A percentile compares a stretch with the other conserved stretches of the same genome.
phyloP scores from a whole-genome alignment of 768 basidiomycete species.

The Hemileccinum rubropunctum region DNA sequence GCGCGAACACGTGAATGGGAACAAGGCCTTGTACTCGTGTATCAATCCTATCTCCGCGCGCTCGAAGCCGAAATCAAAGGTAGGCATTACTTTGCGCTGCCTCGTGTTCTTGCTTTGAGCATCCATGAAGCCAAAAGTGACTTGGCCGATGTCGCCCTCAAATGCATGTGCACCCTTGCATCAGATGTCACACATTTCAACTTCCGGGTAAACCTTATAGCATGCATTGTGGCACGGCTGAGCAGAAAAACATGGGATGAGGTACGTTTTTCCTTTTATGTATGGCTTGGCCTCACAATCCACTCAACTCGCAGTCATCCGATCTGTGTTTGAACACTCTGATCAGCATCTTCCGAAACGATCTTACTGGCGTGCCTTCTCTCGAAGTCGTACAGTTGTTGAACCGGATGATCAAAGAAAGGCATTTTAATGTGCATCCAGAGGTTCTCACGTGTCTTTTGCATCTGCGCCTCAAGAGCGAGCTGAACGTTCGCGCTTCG shows the following conservation, averaged over 20 bases:
- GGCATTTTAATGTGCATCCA: slow-evolving; percentile 85
- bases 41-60: slow-evolving; percentile 83
- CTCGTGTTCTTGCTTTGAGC: slow-evolving; percentile 19
- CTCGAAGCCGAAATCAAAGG: slow-evolving; percentile 89
- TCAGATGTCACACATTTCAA: slow-evolving; percentile 93
- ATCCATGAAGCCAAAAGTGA: slow-evolving; percentile 54
- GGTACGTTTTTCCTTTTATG: slow-evolving; percentile 44
- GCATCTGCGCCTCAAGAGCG: slow-evolving; percentile 82
- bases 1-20: slow-evolving; percentile 90
- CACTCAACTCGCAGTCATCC: slow-evolving; percentile 56
- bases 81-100: slow-evolving; percentile 15
- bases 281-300: neutral
- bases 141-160: slow-evolving; percentile 66
- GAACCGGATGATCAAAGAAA: slow-evolving; percentile 95
- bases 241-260: slow-evolving; percentile 88
- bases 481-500: slow-evolving; percentile 78
- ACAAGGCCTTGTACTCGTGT: slow-evolving; percentile 84
- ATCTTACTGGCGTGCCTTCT: slow-evolving; percentile 77
- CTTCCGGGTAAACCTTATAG: slow-evolving; percentile 91
- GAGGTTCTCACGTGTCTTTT: slow-evolving; percentile 83
- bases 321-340: slow-evolving; percentile 82
- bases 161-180: slow-evolving; percentile 85
- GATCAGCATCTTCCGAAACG: slow-evolving; percentile 78
- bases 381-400: slow-evolving; percentile 87
- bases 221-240: slow-evolving; percentile 75